These are phyloP conservation scores for Rhodosorus marinus DNA, from an alignment of 23 red algal species.

Conservation along the genomic window DNA sequence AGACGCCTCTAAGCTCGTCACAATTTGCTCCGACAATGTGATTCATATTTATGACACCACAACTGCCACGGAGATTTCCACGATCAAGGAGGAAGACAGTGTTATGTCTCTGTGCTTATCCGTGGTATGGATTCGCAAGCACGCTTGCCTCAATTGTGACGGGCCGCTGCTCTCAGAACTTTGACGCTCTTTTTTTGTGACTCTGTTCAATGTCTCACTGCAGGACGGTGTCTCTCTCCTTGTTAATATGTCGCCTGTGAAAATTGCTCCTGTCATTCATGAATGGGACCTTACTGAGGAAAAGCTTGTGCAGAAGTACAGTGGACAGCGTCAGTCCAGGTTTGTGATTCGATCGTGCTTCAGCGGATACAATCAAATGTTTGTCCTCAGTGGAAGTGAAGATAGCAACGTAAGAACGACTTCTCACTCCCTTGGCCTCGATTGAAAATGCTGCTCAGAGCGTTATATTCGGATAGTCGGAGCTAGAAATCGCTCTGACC, in stretches of 20 bases:
- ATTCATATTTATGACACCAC: conserved; percentile 47
- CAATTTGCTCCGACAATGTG: conserved; percentile 32
- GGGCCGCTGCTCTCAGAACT: no score
- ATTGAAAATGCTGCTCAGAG: no score
- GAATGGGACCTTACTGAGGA: conserved; percentile 57
- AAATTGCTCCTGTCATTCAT: conserved; percentile 54
- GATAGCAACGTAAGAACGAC: conserved; percentile 76
- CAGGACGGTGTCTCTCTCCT: conserved; percentile 27
- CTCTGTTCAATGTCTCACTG: no score
- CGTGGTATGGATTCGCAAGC: no score
- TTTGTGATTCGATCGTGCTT: conserved; percentile 87
- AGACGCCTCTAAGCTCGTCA: conserved; percentile 37
- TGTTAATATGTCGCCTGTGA: conserved; percentile 33
- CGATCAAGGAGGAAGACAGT: conserved; percentile 26
- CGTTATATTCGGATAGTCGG: no score
- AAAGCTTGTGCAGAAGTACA: conserved; percentile 18
- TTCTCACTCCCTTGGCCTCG: no score
- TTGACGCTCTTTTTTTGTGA: no score
- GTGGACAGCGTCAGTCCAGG: conserved; percentile 56
- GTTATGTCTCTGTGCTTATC: conserved; percentile 80
- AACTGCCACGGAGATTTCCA: conserved; percentile 7
- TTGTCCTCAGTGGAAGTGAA: conserved; percentile 85
- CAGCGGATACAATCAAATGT: conserved; percentile 54
- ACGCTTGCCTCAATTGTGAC: no score
- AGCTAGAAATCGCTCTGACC: no score